Evolutionary conservation across 2,329 filamentous ascomycete species (phyloP).

Genomic region (Sporothrix euskadiensis): DNA sequence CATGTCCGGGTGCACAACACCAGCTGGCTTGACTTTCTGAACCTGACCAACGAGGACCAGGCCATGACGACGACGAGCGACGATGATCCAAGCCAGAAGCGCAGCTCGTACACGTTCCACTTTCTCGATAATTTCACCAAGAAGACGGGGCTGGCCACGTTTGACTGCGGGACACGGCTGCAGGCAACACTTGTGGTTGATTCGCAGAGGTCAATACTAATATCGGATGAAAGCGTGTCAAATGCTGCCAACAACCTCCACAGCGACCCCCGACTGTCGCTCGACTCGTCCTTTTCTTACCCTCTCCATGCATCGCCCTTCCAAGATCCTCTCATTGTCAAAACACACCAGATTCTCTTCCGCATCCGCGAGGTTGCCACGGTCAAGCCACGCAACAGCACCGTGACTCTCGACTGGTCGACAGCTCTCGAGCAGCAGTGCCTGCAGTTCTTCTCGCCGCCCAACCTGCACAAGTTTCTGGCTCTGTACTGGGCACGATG

Average conservation of each 20-base stretch:
- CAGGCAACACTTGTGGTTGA: neutral
- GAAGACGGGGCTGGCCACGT: slow-evolving; percentile 11
- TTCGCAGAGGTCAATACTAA: neutral
- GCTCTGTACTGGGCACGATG: slow-evolving; percentile 24
- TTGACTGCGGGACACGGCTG: slow-evolving; percentile 11
- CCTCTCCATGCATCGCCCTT: neutral
- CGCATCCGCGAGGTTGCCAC: slow-evolving; percentile 20
- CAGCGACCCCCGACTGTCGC: neutral
- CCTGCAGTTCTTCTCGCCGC: slow-evolving; percentile 23
- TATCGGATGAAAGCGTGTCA: neutral
- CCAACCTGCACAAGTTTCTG: slow-evolving; percentile 20
- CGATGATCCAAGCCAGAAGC: neutral
- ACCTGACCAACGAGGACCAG: neutral
- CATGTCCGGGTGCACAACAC: neutral
- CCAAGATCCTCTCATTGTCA: slow-evolving; percentile 20
- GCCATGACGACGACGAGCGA: no score
- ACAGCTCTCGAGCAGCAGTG: slow-evolving; percentile 11
- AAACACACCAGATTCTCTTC: slow-evolving; percentile 23
- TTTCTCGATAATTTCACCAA: slow-evolving; percentile 25
- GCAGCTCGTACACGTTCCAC: neutral
- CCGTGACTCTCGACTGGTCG: slow-evolving; percentile 26
- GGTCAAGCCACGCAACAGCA: slow-evolving; percentile 20
- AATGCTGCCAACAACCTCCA: no score
- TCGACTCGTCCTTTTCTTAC: neutral
- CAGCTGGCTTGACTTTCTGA: slow-evolving; percentile 25